These are phyloP conservation scores for Microascus cirrosus DNA, from an alignment of 2,329 filamentous ascomycete species.

Conservation along the genomic window DNA sequence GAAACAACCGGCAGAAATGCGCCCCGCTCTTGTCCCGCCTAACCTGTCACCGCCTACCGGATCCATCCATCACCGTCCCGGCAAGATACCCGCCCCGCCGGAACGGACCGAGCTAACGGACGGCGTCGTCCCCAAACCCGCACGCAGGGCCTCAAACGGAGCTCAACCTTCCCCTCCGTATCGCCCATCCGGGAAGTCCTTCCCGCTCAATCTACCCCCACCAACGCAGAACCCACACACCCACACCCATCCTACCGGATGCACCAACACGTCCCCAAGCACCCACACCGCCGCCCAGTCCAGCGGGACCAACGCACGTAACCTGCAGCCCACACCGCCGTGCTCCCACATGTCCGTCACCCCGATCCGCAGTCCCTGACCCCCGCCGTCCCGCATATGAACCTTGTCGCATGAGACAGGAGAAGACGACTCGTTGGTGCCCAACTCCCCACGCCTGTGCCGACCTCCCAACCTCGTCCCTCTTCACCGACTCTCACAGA, in stretches of 20 bases:
- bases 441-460: background rate
- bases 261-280: background rate
- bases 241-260: background rate
- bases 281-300: background rate
- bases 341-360: background rate
- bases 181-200: background rate
- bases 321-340: background rate
- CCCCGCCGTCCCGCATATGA: background rate
- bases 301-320: background rate
- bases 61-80: background rate
- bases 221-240: background rate
- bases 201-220: background rate
- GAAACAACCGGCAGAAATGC: background rate
- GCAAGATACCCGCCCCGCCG: background rate
- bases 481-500: background rate
- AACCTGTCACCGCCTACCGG: background rate
- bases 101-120: background rate
- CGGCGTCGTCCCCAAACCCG: background rate
- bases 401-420: background rate
- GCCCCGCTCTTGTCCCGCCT: background rate
- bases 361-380: background rate
- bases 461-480: background rate
- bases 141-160: background rate
- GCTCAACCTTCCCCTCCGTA: background rate
- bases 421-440: background rate